Percentiles rank a stretch among this genome's conserved stretches.
Evolutionary conservation across 106 monocot genomes (phyloP).

Genomic region (Dactylorhiza incarnata): DNA sequence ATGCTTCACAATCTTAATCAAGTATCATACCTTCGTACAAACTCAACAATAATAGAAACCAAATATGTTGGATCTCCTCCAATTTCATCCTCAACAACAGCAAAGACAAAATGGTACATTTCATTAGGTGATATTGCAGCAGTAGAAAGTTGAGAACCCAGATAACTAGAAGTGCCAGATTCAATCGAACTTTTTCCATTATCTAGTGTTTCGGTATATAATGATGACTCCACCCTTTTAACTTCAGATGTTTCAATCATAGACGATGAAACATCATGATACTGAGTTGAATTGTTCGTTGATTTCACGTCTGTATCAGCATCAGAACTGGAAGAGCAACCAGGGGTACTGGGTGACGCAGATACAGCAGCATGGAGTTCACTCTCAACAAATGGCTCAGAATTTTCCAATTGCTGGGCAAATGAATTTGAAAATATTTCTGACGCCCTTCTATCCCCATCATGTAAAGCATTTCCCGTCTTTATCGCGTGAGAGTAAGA

Average conservation of each 20-base stretch:
- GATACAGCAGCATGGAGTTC: slow-evolving; percentile 21
- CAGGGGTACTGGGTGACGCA: neutral
- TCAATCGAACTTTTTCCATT: slow-evolving; percentile 16
- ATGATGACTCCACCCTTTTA: slow-evolving; percentile 18
- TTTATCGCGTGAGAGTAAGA: slow-evolving; percentile 64
- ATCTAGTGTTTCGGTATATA: slow-evolving; percentile 13
- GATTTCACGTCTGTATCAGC: slow-evolving; percentile 18
- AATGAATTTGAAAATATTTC: slow-evolving; percentile 20
- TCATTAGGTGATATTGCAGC: slow-evolving; percentile 83
- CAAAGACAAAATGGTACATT: slow-evolving; percentile 70
- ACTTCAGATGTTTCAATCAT: slow-evolving; percentile 12
- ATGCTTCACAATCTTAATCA: neutral
- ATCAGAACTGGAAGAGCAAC: slow-evolving; percentile 32
- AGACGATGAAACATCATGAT: slow-evolving; percentile 8
- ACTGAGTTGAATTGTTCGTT: slow-evolving; percentile 3
- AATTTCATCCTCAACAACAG: slow-evolving; percentile 82
- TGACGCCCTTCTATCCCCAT: slow-evolving; percentile 23
- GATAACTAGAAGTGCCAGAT: slow-evolving; percentile 21
- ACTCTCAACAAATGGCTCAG: slow-evolving; percentile 9
- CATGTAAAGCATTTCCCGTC: slow-evolving; percentile 31
- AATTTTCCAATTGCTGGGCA: slow-evolving; percentile 7
- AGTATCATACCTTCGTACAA: slow-evolving; percentile 53
- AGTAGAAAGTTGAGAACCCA: slow-evolving; percentile 24
- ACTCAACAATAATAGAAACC: slow-evolving; percentile 72
- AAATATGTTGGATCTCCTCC: slow-evolving; percentile 75